Base-by-base conservation (phyloP, 257 asterid species). In the Petunia axillaris region DNA sequence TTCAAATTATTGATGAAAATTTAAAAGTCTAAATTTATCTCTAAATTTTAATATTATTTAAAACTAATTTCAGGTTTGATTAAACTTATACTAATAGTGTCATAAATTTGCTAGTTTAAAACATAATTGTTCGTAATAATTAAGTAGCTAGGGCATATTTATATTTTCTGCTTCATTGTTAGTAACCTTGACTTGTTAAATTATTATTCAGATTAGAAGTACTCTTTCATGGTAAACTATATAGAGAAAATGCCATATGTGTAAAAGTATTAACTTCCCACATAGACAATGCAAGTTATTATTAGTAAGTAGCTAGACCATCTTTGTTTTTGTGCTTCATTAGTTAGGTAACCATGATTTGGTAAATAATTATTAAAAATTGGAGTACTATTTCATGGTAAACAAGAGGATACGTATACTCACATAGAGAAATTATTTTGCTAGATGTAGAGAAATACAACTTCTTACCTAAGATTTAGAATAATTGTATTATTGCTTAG, bases 261-360 rank as follows among this genome's bases (percentile, higher is more conserved):
- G 6, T 13, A 59, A 25, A 25, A 25, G 25, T 25, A 25, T 25
- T 25, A 25, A 25, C 25, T 25, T 25, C 6, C n/a, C 25, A 36
- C 64, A 59, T 59, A 59, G 35, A 59, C 25, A 59, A 13, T 36
- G 25, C 25, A 25, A 25, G 25, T 25, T 71, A 71, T 2, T 48
- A 71, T 5, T 48, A 71, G 25, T 50, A 43, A 48, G 60, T 71
- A 48, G 77, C 6, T 25, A 48, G 35, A 62, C 36, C 78, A 11
- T 50, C 48, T 50, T 52, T 50, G 13, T 73, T 35, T 35, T 50
- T 50, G 48, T 50, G 14, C 25, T 50, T 36, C 78, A 35, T 60
- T 16, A 6, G 73, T 77, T 60, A 60, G 81, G 81, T 77, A 77
- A 77, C 73, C 70, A 43, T 77, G 58, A 41, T 77, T 10, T 77